These are phyloP conservation scores for Arctium minus DNA, from an alignment of 129 eudicot species.

Conservation along the genomic window DNA sequence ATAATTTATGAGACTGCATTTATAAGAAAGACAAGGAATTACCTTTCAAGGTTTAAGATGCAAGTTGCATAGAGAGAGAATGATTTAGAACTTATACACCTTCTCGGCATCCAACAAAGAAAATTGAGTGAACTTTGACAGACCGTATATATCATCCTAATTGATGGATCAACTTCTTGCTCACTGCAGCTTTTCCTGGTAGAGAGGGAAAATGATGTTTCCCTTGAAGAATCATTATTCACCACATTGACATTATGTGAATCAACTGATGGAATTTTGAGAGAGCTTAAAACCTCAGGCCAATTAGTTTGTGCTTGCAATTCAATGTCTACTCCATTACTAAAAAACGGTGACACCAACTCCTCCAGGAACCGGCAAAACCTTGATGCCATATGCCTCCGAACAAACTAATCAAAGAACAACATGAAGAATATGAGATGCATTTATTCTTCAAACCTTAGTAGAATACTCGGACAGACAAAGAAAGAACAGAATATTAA, in stretches of 20 bases:
- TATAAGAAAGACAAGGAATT: background rate
- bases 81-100: conserved; percentile 45
- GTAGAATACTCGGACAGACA: background rate
- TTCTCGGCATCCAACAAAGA: conserved; percentile 64
- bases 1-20: background rate
- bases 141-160: conserved; percentile 21
- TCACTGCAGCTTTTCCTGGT: conserved; percentile 8
- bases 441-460: background rate
- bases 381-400: conserved; percentile 75
- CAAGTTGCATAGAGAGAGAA: conserved; percentile 48
- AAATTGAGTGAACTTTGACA: conserved; percentile 54
- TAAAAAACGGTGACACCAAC: conserved; percentile 46
- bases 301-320: conserved; percentile 60
- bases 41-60: conserved; percentile 90
- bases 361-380: conserved; percentile 49
- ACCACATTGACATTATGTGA: conserved; percentile 6
- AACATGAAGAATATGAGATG: conserved; percentile 22
- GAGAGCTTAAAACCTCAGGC: conserved; percentile 39
- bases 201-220: background rate
- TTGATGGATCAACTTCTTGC: conserved; percentile 24
- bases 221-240: background rate
- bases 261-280: conserved; percentile 31
- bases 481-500: background rate
- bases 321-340: conserved; percentile 30
- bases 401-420: conserved; percentile 47